A percentile compares a stretch with the other conserved stretches of the same genome.
These are phyloP conservation scores for Aspergillus sp. DNA, from an alignment of 2,329 filamentous ascomycete genomes.

Conservation along the genomic window DNA sequence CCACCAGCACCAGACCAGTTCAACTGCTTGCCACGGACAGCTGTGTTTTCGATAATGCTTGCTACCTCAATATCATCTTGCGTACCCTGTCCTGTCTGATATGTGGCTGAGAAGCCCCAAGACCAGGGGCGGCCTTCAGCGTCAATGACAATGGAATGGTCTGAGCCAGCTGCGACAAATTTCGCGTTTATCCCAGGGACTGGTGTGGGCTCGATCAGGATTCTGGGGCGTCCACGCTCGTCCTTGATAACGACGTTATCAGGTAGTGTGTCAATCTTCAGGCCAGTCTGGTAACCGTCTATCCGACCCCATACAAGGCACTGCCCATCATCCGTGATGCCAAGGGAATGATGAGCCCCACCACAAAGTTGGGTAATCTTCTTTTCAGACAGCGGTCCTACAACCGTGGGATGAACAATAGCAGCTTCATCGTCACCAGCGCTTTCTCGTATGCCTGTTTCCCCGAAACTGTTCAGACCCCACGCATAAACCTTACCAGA, in stretches of 20 bases:
- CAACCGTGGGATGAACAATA: slow-evolving; percentile 65
- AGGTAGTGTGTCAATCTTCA: slow-evolving; percentile 53
- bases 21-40: slow-evolving; percentile 69
- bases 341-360: slow-evolving; percentile 70
- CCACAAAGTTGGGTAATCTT: slow-evolving; percentile 66
- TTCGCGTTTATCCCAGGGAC: slow-evolving; percentile 57
- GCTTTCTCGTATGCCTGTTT: slow-evolving; percentile 64
- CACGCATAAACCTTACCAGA: slow-evolving; percentile 70
- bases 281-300: slow-evolving; percentile 57
- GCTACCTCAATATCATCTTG: slow-evolving; percentile 76
- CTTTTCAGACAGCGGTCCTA: slow-evolving; percentile 60
- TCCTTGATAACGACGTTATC: slow-evolving; percentile 61
- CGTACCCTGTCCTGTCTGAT: slow-evolving; percentile 72
- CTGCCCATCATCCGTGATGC: slow-evolving; percentile 49
- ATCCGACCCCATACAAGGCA: slow-evolving; percentile 58
- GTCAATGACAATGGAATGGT: slow-evolving; percentile 69
- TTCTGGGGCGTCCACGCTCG: slow-evolving; percentile 61
- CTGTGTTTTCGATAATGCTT: slow-evolving; percentile 78
- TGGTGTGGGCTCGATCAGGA: slow-evolving; percentile 62
- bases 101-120: slow-evolving; percentile 78
- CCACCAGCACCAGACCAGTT: slow-evolving; percentile 80
- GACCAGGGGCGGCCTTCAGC: slow-evolving; percentile 65
- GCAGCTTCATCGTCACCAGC: slow-evolving; percentile 66
- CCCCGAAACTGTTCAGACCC: slow-evolving; percentile 83
- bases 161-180: slow-evolving; percentile 60